Conservation (phyloP, 768 basidiomycete species). For the Obba rivulosa region DNA sequence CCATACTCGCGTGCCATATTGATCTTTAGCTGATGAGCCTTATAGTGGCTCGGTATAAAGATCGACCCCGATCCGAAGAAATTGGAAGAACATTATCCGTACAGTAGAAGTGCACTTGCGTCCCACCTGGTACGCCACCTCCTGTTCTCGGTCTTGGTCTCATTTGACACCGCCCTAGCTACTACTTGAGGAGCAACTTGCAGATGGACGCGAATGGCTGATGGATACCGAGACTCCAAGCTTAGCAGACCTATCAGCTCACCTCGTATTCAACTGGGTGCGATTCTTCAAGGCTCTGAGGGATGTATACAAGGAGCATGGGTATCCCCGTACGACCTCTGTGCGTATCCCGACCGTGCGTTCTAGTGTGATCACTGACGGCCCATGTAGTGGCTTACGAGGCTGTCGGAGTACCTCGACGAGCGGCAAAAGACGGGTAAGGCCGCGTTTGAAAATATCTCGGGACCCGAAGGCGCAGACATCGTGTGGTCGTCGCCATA, state of each 20-base stretch:
- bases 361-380: not conserved
- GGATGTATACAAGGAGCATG: too few relatives aligned
- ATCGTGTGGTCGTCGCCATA: constrained; percentile 31
- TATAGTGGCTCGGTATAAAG: constrained; percentile 11
- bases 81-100: too few relatives aligned
- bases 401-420: constrained; percentile 32
- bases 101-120: constrained; percentile 32
- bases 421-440: constrained; percentile 22
- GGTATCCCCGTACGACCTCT: too few relatives aligned
- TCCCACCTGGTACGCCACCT: constrained; percentile 48
- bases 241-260: constrained; percentile 47
- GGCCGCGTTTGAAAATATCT: constrained; percentile 24
- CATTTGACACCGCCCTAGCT: constrained; percentile 10
- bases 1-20: not conserved
- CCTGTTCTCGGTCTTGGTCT: too few relatives aligned
- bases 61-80: constrained; percentile 4
- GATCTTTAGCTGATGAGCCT: not conserved
- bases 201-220: constrained; percentile 52
- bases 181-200: constrained; percentile 39
- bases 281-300: constrained; percentile 25
- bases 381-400: constrained; percentile 39
- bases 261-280: constrained; percentile 45
- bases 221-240: constrained; percentile 49
- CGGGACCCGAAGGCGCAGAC: constrained; percentile 38
- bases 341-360: constrained; percentile 12